These are phyloP conservation scores for Fusarium luffae DNA, from an alignment of 2,329 filamentous ascomycete species.

Conservation along the genomic window DNA sequence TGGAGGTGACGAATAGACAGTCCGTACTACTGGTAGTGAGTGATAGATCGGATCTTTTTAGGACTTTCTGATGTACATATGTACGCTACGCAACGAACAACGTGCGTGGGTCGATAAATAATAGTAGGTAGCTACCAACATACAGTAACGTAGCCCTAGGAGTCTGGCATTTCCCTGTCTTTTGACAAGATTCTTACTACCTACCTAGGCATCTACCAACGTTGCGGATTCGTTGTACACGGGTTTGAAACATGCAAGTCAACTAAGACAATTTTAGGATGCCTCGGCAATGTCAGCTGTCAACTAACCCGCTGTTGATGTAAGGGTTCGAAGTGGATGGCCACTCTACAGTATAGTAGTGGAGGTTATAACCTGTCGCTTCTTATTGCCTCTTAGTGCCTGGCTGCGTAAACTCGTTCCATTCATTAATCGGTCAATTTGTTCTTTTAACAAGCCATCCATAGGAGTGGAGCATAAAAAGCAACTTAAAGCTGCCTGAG, in stretches of 20 bases:
- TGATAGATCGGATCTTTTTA: constrained; percentile 1
- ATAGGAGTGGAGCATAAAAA: constrained; percentile 12
- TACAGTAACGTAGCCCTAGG: background rate
- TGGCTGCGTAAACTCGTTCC: constrained; percentile 16
- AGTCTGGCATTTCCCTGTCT: constrained; percentile 9
- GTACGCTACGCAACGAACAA: background rate
- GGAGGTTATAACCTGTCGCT: background rate
- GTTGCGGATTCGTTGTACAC: background rate
- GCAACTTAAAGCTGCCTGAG: constrained; percentile 9
- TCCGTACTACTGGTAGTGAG: background rate
- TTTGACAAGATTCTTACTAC: background rate
- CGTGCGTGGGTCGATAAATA: constrained; percentile 1
- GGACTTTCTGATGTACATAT: background rate
- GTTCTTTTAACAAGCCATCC: background rate
- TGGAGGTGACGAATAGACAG: background rate
- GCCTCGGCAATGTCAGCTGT: constrained; percentile 29
- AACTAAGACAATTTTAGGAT: constrained; percentile 33
- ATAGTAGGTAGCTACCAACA: background rate
- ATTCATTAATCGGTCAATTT: background rate
- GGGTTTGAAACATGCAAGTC: background rate
- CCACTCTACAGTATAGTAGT: background rate
- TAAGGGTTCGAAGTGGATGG: background rate
- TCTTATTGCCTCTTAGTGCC: background rate
- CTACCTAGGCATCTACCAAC: background rate
- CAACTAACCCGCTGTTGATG: background rate